These are phyloP conservation scores for Phialophora verrucosa DNA, from an alignment of 2,329 filamentous ascomycete genomes.

Conservation along the genomic window DNA sequence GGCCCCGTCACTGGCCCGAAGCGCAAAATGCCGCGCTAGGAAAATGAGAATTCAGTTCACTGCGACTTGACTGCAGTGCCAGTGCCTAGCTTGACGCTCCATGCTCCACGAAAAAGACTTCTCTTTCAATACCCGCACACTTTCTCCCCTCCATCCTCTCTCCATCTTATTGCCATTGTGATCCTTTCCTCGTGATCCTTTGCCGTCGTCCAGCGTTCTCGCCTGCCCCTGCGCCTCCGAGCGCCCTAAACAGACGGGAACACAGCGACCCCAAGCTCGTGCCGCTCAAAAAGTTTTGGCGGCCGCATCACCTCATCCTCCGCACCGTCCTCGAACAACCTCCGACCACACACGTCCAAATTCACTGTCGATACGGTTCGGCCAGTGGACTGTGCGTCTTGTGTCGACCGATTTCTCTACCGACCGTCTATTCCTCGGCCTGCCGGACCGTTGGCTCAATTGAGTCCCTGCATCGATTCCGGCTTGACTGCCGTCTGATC, in stretches of 20 bases:
- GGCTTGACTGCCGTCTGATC: neutral
- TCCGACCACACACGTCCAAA: neutral
- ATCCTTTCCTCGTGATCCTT: constrained; percentile 7
- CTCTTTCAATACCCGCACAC: constrained; percentile 28
- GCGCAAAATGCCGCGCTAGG: constrained; percentile 34
- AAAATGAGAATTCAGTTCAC: constrained; percentile 32
- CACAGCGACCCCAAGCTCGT: constrained; percentile 14
- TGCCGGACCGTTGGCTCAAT: neutral
- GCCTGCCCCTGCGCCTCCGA: constrained; percentile 20
- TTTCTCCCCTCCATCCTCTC: constrained; percentile 20
- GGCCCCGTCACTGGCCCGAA: constrained; percentile 13
- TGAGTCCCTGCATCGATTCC: neutral
- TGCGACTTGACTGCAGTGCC: constrained; percentile 12
- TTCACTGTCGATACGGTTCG: neutral
- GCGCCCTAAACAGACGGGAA: constrained; percentile 15
- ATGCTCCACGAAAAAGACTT: constrained; percentile 31
- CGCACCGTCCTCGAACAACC: constrained; percentile 3
- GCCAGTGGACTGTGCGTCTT: neutral
- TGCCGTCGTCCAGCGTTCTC: constrained; percentile 27
- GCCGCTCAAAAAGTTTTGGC: constrained; percentile 32
- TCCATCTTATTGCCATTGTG: constrained; percentile 15
- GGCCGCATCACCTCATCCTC: constrained; percentile 28
- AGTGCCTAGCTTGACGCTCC: constrained; percentile 22
- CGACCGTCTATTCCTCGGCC: neutral
- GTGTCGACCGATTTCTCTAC: neutral